Conservation (phyloP, 2,329 filamentous ascomycete genomes). For the Talaromyces sp. region DNA sequence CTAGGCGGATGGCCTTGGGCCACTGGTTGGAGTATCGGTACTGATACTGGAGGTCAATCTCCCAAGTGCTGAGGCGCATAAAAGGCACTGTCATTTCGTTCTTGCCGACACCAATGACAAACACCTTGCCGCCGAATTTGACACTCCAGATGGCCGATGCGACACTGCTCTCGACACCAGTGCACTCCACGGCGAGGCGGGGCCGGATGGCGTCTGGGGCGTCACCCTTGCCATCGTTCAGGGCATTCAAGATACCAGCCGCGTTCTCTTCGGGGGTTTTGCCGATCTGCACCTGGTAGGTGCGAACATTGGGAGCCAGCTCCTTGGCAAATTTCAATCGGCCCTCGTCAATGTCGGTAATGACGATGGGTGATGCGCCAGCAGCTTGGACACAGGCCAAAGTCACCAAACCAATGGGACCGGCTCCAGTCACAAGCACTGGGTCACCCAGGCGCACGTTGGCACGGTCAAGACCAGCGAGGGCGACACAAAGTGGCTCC, state of each 20-base stretch:
- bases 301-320: slow-evolving; percentile 71
- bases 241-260: slow-evolving; percentile 59
- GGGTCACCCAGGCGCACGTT: slow-evolving; percentile 77
- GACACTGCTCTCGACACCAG: slow-evolving; percentile 86
- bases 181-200: slow-evolving; percentile 81
- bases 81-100: slow-evolving; percentile 95
- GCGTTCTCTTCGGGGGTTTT: slow-evolving; percentile 63
- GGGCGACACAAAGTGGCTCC: slow-evolving; percentile 81
- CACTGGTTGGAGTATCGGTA: slow-evolving; percentile 96
- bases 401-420: slow-evolving; percentile 87
- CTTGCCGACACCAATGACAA: slow-evolving; percentile 91
- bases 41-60: slow-evolving; percentile 94
- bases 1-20: slow-evolving; percentile 83
- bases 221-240: slow-evolving; percentile 47
- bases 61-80: slow-evolving; percentile 83
- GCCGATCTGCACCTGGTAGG: slow-evolving; percentile 51
- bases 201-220: slow-evolving; percentile 62
- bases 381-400: slow-evolving; percentile 78
- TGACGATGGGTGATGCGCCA: slow-evolving; percentile 82
- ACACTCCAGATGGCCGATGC: slow-evolving; percentile 78
- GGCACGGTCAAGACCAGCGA: slow-evolving; percentile 81
- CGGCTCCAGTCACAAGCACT: slow-evolving; percentile 83
- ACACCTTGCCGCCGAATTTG: slow-evolving; percentile 95
- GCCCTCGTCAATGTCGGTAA: slow-evolving; percentile 89
- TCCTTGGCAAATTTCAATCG: slow-evolving; percentile 78